Evolutionary conservation across 1,284 basidiomycete species (phyloP).

Genomic region (Puccinia novopanici): DNA sequence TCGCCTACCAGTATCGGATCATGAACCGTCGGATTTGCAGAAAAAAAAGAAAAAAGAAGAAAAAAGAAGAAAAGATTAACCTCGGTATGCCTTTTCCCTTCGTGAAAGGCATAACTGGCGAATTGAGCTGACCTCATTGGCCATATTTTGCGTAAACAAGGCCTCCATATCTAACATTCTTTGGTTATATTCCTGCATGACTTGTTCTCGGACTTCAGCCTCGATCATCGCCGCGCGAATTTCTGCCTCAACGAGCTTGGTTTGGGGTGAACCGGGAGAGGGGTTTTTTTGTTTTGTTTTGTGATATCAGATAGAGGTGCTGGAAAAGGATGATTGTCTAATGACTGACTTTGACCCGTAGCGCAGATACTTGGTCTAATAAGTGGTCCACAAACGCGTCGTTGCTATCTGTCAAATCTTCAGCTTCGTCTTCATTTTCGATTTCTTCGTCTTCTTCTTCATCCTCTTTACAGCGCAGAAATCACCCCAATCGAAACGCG

Average conservation of each 20-base stretch:
- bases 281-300: slow-evolving; percentile 38
- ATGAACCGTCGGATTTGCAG: background rate
- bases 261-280: slow-evolving; percentile 12
- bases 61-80: no score
- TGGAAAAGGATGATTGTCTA: slow-evolving; percentile 3
- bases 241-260: slow-evolving; percentile 80
- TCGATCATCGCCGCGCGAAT: slow-evolving; percentile 82
- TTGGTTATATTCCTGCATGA: slow-evolving; percentile 83
- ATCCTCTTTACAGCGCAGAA: slow-evolving; percentile 37
- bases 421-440: slow-evolving; percentile 54
- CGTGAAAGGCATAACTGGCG: no score
- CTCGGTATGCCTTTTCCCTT: no score
- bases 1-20: slow-evolving; percentile 63
- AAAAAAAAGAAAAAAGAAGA: no score
- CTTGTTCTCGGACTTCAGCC: slow-evolving; percentile 84
- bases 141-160: slow-evolving; percentile 67
- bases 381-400: slow-evolving; percentile 84
- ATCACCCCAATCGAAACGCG: background rate
- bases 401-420: slow-evolving; percentile 63
- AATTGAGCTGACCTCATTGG: slow-evolving; percentile 32
- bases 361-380: slow-evolving; percentile 82
- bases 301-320: slow-evolving; percentile 3
- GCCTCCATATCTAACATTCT: slow-evolving; percentile 78
- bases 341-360: slow-evolving; percentile 69
- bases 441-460: slow-evolving; percentile 64